Evolutionary conservation across 2,329 filamentous ascomycete genomes (phyloP).

Genomic region (Phoma herbarum): DNA sequence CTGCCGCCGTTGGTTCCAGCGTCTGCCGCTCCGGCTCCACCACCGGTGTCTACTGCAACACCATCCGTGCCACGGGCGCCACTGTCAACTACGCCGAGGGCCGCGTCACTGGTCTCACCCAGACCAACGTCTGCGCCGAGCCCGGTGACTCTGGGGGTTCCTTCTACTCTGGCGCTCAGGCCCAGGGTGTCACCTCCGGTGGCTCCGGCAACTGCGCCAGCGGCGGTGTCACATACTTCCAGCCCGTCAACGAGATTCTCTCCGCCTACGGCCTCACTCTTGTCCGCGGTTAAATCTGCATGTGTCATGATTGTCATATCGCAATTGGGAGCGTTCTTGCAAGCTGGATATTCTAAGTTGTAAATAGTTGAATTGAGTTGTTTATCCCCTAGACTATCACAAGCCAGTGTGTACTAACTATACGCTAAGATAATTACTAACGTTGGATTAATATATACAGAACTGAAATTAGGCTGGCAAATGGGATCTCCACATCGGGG

Average conservation of each 20-base stretch:
- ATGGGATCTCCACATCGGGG: no score
- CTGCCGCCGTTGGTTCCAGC: conserved; percentile 46
- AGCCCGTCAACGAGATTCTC: conserved; percentile 55
- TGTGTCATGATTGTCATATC: neutral
- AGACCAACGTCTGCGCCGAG: conserved; percentile 55
- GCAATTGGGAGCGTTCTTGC: neutral
- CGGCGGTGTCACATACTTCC: conserved; percentile 54
- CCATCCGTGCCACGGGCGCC: conserved; percentile 47
- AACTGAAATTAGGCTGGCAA: no score
- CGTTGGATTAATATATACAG: no score
- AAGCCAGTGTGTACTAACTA: no score
- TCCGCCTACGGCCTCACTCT: conserved; percentile 49
- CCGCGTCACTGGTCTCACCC: conserved; percentile 53
- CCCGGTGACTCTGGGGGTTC: conserved; percentile 55
- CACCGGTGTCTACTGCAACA: conserved; percentile 53
- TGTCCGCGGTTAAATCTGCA: conserved; percentile 27
- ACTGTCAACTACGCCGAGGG: conserved; percentile 54
- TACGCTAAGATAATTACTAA: no score
- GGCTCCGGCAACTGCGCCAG: conserved; percentile 52
- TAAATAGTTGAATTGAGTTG: neutral
- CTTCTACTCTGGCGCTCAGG: conserved; percentile 54
- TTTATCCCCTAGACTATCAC: no score
- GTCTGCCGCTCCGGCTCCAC: conserved; percentile 57
- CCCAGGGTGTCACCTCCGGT: conserved; percentile 56
- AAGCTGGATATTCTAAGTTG: neutral